These are phyloP conservation scores for Chytriomyces sp. DNA, from an alignment of 192 early-diverging fungal genomes.

Conservation along the genomic window DNA sequence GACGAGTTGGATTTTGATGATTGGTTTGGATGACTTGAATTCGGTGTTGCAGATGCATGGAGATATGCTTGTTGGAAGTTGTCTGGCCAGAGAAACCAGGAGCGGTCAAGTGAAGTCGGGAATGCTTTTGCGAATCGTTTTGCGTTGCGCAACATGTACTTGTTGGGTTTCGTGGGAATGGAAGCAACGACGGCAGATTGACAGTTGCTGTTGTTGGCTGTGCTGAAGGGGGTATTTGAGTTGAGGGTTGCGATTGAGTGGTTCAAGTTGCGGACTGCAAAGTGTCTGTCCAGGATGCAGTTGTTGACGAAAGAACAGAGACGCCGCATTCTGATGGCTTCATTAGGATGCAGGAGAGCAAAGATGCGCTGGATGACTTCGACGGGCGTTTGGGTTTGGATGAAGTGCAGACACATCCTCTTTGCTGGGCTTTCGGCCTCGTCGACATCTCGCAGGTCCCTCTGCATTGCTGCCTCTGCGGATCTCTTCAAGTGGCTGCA, in stretches of 20 bases:
- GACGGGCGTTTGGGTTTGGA: background rate
- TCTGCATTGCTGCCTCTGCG: background rate
- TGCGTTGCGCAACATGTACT: background rate
- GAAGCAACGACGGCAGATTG: no score
- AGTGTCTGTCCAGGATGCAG: background rate
- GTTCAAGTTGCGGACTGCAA: background rate
- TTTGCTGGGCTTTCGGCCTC: background rate
- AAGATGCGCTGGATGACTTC: constrained; percentile 9
- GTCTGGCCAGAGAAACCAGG: constrained; percentile 14
- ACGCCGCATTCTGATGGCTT: background rate
- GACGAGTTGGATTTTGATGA: no score
- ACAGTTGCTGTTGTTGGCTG: no score
- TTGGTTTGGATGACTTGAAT: no score
- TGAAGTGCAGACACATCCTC: background rate
- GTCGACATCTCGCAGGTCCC: background rate
- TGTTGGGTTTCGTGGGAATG: no score
- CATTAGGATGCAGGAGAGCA: background rate
- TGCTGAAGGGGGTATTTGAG: background rate
- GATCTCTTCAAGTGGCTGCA: background rate
- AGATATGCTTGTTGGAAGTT: background rate
- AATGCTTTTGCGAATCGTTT: background rate
- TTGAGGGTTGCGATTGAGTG: background rate
- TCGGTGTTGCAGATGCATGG: background rate
- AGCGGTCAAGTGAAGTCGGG: background rate
- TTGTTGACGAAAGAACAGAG: background rate